These are phyloP conservation scores for Aureobasidium zeae DNA, from an alignment of 2,329 filamentous ascomycete genomes.

Conservation along the genomic window DNA sequence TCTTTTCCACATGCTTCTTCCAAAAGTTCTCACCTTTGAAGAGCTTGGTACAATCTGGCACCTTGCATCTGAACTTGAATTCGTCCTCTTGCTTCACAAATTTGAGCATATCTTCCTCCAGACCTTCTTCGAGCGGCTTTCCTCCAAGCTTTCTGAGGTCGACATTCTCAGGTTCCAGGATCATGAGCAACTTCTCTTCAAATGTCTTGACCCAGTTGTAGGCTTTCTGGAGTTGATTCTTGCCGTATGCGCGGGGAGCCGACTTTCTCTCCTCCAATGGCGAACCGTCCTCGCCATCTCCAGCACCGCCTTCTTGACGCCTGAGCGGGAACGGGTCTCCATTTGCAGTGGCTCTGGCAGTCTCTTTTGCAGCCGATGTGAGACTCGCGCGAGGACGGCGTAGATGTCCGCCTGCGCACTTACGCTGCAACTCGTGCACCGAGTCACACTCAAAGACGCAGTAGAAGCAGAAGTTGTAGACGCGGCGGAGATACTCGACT, in stretches of 20 bases:
- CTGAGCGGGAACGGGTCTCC: constrained; percentile 78
- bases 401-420: constrained; percentile 95
- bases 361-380: constrained; percentile 70
- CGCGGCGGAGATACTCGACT: constrained; percentile 90
- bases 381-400: constrained; percentile 81
- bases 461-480: constrained; percentile 99
- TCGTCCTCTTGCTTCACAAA: constrained; percentile 96
- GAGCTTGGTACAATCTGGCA: constrained; percentile 88
- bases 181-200: constrained; percentile 89
- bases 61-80: constrained; percentile 92
- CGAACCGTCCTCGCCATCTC: constrained; percentile 49
- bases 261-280: constrained; percentile 66
- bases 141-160: constrained; percentile 88
- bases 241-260: constrained; percentile 37
- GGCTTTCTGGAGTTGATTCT: constrained; percentile 79
- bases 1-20: constrained; percentile 96
- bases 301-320: constrained; percentile 31
- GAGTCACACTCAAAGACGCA: constrained; percentile 98
- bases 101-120: constrained; percentile 78
- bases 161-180: constrained; percentile 79
- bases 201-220: constrained; percentile 99
- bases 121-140: constrained; percentile 71
- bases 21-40: constrained; percentile 98
- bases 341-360: constrained; percentile 72
- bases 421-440: constrained; percentile 86